These are phyloP conservation scores for Leccinum variicolor DNA, from an alignment of 768 basidiomycete species.

Conservation along the genomic window DNA sequence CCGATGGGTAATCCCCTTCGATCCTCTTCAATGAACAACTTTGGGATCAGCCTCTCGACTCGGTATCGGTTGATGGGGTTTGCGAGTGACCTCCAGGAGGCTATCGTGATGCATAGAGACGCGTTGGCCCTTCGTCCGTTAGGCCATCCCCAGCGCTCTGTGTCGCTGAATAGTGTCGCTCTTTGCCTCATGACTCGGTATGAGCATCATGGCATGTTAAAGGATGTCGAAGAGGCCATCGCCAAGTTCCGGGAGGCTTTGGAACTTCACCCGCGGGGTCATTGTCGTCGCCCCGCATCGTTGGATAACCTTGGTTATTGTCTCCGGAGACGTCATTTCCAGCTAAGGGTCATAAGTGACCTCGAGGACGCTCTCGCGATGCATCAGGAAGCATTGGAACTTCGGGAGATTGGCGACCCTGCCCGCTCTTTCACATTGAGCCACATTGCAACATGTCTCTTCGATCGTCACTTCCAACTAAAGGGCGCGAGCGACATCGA, in stretches of 20 bases:
- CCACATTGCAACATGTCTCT: background rate
- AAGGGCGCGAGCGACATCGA: background rate
- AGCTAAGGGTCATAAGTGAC: background rate
- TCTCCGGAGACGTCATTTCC: background rate
- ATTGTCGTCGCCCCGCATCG: background rate
- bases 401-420: background rate
- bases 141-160: background rate
- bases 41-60: constrained; percentile 11
- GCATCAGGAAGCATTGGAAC: background rate
- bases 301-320: background rate
- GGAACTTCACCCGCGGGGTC: background rate
- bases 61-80: background rate
- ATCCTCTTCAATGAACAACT: constrained; percentile 5
- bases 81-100: constrained; percentile 17
- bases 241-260: background rate
- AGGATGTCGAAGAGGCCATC: background rate
- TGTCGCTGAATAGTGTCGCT: background rate
- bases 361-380: background rate
- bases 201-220: background rate
- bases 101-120: constrained; percentile 11
- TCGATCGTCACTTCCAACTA: background rate
- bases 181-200: constrained; percentile 1
- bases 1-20: constrained; percentile 6
- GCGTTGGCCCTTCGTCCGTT: background rate
- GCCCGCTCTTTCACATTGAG: background rate